Base-by-base conservation (phyloP, 768 basidiomycete species). In the Termitomyces sp. region DNA sequence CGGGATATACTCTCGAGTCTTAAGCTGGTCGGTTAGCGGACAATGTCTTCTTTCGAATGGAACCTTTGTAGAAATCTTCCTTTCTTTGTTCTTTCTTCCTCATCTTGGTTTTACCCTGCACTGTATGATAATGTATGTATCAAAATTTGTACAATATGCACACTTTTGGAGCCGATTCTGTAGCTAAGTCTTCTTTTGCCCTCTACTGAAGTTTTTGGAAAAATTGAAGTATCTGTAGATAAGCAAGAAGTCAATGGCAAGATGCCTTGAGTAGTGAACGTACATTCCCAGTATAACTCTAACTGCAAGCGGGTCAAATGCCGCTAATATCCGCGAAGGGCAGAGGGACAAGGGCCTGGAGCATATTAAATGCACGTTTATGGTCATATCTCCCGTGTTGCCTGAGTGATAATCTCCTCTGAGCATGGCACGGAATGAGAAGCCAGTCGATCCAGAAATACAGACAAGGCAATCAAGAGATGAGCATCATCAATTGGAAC, bases 351-450 rank as follows among this genome's bases (percentile, higher is more conserved):
- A 90, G 61, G 14, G 81, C 72, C 46, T 72, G 69, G 16, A 93
- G 67, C 12, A 75, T 80, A 65, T 67, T 77, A 70, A 90, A 91
- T 24, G 85, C 74, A 46, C 88, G 75, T 65, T 88, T 87, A 64
- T 92, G 90, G 57, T 87, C 85, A 62, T 78, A 81, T 55, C 89
- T 77, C 3, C 86, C 82, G 65, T 80, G 76, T 40, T 71, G 65
- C 60, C 74, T 74, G n/a, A n/a, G n/a, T n/a, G n/a, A 96, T 73
- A 64, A 90, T 79, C 65, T 93, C 92, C 84, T 95, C 93, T 92
- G 67, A 48, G 28, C 13, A 42, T 20, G n/a, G 20, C 18, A 30
- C 7, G 7, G 0, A 30, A 12, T 46, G 50, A 61, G 26, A 53
- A 22, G 24, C 45, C 46, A 36, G 36, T 59, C 38, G 26, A 47